Conservation (phyloP, 257 asterid genomes). For the Paulownia fortunei region DNA sequence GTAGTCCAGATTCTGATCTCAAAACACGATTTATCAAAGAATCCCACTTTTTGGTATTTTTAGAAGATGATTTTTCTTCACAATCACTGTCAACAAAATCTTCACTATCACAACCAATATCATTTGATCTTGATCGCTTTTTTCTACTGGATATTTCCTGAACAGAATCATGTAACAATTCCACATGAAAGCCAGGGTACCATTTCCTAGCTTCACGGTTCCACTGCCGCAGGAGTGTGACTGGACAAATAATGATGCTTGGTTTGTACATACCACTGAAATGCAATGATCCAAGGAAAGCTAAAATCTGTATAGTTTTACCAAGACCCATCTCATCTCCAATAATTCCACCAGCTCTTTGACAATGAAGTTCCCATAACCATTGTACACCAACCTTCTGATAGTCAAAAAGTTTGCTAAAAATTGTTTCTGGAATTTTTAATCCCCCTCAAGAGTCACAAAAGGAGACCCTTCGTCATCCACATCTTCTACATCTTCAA, state of each 20-base stretch:
- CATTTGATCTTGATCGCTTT: constrained; percentile 59
- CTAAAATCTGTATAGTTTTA: constrained; percentile 86
- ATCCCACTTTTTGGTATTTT: constrained; percentile 71
- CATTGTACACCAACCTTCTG: constrained; percentile 99
- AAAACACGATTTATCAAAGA: constrained; percentile 75
- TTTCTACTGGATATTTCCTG: constrained; percentile 56
- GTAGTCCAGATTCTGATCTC: constrained; percentile 83
- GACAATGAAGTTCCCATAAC: constrained; percentile 99
- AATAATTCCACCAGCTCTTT: constrained; percentile 94
- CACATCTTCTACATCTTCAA: constrained; percentile 55
- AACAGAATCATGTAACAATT: constrained; percentile 92
- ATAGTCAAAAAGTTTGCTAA: constrained; percentile 81
- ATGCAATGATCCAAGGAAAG: constrained; percentile 94
- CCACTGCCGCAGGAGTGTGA: constrained; percentile 93
- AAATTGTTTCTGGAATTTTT: constrained; percentile 74
- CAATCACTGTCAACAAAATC: constrained; percentile 56
- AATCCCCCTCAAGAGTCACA: constrained; percentile 95
- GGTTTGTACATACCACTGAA: constrained; percentile 89
- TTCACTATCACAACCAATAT: constrained; percentile 77
- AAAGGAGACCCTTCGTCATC: constrained; percentile 58
- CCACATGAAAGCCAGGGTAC: constrained; percentile 83
- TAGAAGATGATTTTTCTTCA: constrained; percentile 58
- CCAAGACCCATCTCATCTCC: constrained; percentile 99
- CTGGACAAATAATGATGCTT: constrained; percentile 92
- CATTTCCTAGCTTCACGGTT: constrained; percentile 89